These are phyloP conservation scores for Echinosphaeria canescens DNA, from an alignment of 2,329 filamentous ascomycete genomes.

Conservation along the genomic window DNA sequence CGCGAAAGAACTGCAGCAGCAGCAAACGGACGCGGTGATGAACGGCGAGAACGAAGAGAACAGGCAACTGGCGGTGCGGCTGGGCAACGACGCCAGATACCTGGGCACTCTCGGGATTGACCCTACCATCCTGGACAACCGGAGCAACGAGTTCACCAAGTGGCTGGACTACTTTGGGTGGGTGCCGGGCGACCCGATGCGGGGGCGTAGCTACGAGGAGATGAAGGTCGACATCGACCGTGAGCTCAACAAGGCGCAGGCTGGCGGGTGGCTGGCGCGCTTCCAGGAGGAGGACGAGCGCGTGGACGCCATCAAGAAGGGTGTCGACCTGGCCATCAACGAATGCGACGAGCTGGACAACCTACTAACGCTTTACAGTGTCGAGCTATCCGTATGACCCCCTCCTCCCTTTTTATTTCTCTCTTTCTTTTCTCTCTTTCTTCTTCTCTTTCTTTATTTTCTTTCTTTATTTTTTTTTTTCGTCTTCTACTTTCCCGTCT, in stretches of 20 bases:
- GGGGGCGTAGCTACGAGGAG: conserved; percentile 54
- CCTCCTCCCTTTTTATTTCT: background rate
- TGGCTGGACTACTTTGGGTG: conserved; percentile 78
- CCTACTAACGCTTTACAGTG: conserved; percentile 78
- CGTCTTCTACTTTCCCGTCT: too few species aligned
- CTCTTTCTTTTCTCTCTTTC: too few species aligned
- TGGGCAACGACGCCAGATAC: conserved; percentile 60
- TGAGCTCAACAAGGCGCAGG: conserved; percentile 77
- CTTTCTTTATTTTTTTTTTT: too few species aligned
- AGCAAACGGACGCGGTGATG: conserved; percentile 17
- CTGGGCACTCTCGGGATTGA: conserved; percentile 62
- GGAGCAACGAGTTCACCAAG: conserved; percentile 60
- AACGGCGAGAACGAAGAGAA: conserved; percentile 21
- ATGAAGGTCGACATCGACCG: conserved; percentile 68
- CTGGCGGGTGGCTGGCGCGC: conserved; percentile 77
- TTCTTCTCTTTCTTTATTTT: too few species aligned
- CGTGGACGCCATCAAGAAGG: conserved; percentile 63
- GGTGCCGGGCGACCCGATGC: conserved; percentile 55
- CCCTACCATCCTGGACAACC: conserved; percentile 49
- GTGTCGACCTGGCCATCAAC: conserved; percentile 75
- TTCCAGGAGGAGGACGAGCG: conserved; percentile 75
- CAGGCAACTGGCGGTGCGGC: conserved; percentile 33
- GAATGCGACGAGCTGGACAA: conserved; percentile 97
- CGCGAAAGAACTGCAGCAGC: conserved; percentile 8
- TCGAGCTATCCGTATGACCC: conserved; percentile 63